Base-by-base conservation (phyloP, 345 rosid genomes). In the Excoecaria agallocha region DNA sequence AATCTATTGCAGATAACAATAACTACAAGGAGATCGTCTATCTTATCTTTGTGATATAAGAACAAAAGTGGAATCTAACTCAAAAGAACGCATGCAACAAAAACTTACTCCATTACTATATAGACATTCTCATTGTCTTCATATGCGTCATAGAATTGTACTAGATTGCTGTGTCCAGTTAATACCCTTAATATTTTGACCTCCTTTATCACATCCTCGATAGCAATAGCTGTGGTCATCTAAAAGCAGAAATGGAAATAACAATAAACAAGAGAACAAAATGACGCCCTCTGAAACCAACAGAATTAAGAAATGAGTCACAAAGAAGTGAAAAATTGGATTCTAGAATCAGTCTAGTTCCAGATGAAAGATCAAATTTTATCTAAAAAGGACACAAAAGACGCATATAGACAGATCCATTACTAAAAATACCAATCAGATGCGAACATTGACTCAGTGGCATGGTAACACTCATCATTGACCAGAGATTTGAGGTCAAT, bases 181-280 rank as follows among this genome's bases (percentile, higher is more conserved):
- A 95, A 85, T 75, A 94, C 96, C 77, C 85, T 86, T 70, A 95
- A 79, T 70, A 95, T 93, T 51, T 91, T 93, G 72, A 95, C 98
- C 87, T 95, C 98, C 82, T 98, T 91, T 85, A 98, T 85, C 74
- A 93, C 99, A 85, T 93, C 99, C 81, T 95, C 99, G 60, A 95
- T 82, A 39, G 99, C 91, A 75, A 95, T 95, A 39, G 99, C 91
- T 74, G 97, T 90, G 16, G 98, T 93, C 98, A 95, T 93, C 99
- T 95, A 85, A 60, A 73, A 78, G 77, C 24, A 72, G 62, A n/a
- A n/a, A 69, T 68, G 38, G 61, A 69, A 59, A 73, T 46, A 37
- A 70, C 24, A 67, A 69, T 65, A 58, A 75, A 71, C 46, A 50
- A 77, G 35, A 68, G 38, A 54, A 46, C 6, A 62, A 37, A 48